Evolutionary conservation across 2,329 filamentous ascomycete species (phyloP), one percentile per base, ranked within the genome.

Genomic region (Trichophyton mentagrophytes): DNA sequence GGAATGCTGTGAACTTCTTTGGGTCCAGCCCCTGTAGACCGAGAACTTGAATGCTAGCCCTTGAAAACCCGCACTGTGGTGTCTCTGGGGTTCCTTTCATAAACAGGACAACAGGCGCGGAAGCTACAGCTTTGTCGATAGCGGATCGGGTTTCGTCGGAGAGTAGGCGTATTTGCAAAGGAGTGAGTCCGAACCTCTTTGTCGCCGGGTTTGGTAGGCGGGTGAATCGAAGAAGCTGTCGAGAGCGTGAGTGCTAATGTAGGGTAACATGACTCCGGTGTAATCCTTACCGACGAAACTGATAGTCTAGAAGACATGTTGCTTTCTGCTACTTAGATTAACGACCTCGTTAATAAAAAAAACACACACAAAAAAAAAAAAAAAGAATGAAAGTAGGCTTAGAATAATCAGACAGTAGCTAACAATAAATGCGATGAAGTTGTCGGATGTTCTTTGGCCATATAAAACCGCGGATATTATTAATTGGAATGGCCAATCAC

Each of bases 51-150:
- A 99, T 95, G 72, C 84, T 90, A 60, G 92, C 92, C 68, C 91
- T 85, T 62, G 92, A 97, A 80, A 96, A 99, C 53, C 93, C 93
- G 76, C 93, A 99, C 75, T 96, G 91, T 20, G 93, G 93, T 63
- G 85, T 89, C 77, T 96, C 91, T 62, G 93, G 93, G 1, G 93
- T 97, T 62, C 93, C 93, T 80, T 99, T 99, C 93, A 99, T 99
- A 80, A 99, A 99, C 61, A 99, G 81, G 0, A 99, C 93, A 0
- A 99, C 92, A 1, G 92, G 92, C 0, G 91, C 88, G 0, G 90
- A 91, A 25, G 78, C 80, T 15, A 99, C 86, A 36, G 92, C 92
- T 73, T 90, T 89, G 74, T 96, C 89, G 69, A 99, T 99, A 27
- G 91, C 90, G 44, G 84, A 76, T 64, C 82, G 85, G 9, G 89